Evolutionary conservation across 2,329 filamentous ascomycete species (phyloP), one percentile per base, ranked within the genome.

Genomic region (Aureobasidium sp.): DNA sequence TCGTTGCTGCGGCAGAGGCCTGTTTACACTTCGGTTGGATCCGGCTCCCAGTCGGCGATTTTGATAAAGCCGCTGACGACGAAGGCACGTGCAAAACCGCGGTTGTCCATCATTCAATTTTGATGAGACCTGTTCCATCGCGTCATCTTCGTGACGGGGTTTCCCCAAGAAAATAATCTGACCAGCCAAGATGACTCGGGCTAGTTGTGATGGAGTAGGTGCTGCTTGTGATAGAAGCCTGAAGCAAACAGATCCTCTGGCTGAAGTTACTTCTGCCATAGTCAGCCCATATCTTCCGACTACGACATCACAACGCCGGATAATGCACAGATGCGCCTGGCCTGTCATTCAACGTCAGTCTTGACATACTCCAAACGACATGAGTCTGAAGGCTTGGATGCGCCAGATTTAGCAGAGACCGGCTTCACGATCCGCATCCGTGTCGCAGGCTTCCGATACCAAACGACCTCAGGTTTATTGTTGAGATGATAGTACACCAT

Each of bases 111-210:
- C n/a, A 3, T n/a, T n/a, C n/a, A n/a, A n/a, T n/a, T n/a, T n/a
- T n/a, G n/a, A n/a, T n/a, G 27, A 44, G 6, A 35, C 30, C 24
- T 34, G 22, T 17, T 37, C 21, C 22, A 17, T 35, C 44, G 44
- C 44, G 44, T 48, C 44, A 37, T 48, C 6, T 27, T 48, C 32
- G n/a, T 7, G n/a, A 12, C 37, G 44, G n/a, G 44, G 27, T 48
- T 30, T 24, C 12, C 27, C 30, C 27, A 12, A 21, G 40, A 27
- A 29, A 16, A 32, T n/a, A n/a, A n/a, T n/a, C n/a, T n/a, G n/a
- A n/a, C n/a, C n/a, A n/a, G n/a, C n/a, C n/a, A n/a, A n/a, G n/a
- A n/a, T n/a, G n/a, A n/a, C n/a, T n/a, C n/a, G n/a, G n/a, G n/a
- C n/a, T n/a, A n/a, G n/a, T n/a, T n/a, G n/a, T n/a, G n/a, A n/a